Base-by-base conservation (phyloP, 116 monocot species). In the Iris pallida region DNA sequence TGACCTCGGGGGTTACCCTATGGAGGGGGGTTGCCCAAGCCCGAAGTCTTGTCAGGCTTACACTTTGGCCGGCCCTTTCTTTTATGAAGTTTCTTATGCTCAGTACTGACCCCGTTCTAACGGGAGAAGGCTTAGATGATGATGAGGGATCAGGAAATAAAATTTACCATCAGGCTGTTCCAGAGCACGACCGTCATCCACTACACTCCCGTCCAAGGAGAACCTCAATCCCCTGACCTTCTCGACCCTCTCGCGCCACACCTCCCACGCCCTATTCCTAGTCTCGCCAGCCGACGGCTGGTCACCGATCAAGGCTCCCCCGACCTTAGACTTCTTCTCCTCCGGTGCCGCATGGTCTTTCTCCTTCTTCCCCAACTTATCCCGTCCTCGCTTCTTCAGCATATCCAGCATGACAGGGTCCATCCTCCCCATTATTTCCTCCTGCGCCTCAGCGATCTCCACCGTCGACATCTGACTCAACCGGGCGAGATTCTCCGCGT, bases 161-260 rank as follows among this genome's bases (percentile, higher is more conserved):
- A 16, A 6, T 73, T 70, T 85, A 95, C 89, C 84, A 74, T 72
- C 48, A 55, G 48, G 59, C 68, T 66, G 55, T 44, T 79, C 68
- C 43, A 63, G 70, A 67, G 43, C 15, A 16, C 55, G 70, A 73
- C 71, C 76, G 64, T 57, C 76, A 5, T 67, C 78, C 42, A 97
- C 20, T 59, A 85, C 73, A 66, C 87, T 69, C 14, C 92, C 97
- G 66, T 92, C 83, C 65, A 97, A 76, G 10, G 81, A 70, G 83
- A 97, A 97, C 63, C 97, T 85, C 58, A 86, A 71, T 0, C 52
- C 64, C 73, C 92, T 92, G 20, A 77, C 81, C 60, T 80, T 87
- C 88, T 97, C 92, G 45, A 97, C 97, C 73, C 82, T 85, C 59
- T 92, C 80, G 68, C 88, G 83, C 97, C 97, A 97, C 59, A 56